These are phyloP conservation scores for Colletotrichum phormii DNA, from an alignment of 2,329 filamentous ascomycete genomes.

Conservation along the genomic window DNA sequence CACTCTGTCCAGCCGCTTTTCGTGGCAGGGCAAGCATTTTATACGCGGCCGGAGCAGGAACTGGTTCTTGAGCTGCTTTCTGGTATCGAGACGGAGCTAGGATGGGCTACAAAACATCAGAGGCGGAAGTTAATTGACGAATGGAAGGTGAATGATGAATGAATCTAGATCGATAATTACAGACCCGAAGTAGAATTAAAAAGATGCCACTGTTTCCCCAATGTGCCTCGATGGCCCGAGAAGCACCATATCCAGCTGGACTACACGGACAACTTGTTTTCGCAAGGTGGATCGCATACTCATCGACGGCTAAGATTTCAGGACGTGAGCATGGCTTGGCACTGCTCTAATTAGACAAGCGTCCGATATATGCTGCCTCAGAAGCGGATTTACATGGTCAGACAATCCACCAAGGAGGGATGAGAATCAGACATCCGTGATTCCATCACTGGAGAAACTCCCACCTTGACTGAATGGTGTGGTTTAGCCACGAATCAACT, in stretches of 20 bases:
- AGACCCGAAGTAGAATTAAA: too few relatives aligned
- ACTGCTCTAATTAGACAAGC: too few relatives aligned
- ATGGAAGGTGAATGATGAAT: constrained; percentile 6
- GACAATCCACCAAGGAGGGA: not conserved
- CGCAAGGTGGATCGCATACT: too few relatives aligned
- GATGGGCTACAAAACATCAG: constrained; percentile 63
- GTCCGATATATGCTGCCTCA: too few relatives aligned
- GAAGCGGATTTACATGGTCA: not conserved
- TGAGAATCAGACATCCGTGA: not conserved
- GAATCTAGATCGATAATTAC: not conserved
- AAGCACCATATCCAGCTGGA: too few relatives aligned
- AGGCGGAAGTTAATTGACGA: constrained; percentile 2
- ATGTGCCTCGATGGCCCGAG: too few relatives aligned
- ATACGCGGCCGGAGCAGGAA: constrained; percentile 67
- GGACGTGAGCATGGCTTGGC: too few relatives aligned
- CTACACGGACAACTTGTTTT: too few relatives aligned
- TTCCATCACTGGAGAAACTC: not conserved
- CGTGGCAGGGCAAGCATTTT: constrained; percentile 48
- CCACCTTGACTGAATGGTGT: not conserved
- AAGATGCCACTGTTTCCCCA: too few relatives aligned
- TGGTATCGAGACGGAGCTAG: constrained; percentile 71
- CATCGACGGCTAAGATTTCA: too few relatives aligned
- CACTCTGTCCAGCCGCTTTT: constrained; percentile 16
- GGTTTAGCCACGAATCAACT: not conserved
- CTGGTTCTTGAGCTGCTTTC: constrained; percentile 66